Evolutionary conservation across 768 basidiomycete genomes (phyloP), one percentile per base, ranked within the genome.

Genomic region (Tricholoma bakamatsutake): DNA sequence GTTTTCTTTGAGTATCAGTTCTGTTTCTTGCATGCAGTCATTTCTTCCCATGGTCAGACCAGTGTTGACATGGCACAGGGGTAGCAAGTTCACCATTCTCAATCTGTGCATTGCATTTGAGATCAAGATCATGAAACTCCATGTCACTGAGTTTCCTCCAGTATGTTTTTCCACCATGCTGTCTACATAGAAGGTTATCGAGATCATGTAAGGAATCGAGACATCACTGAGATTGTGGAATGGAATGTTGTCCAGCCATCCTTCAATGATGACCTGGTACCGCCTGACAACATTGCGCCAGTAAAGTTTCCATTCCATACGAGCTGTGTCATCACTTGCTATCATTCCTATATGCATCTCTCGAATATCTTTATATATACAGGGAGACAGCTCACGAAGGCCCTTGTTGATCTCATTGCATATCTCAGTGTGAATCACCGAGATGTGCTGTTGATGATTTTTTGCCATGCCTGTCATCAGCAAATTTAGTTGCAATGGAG

Each of bases 241-340:
- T 24, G 21, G 21, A 24, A 24, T 24, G 21, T 24, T 24, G 21
- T 24, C 21, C 3, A 3, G 21, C 21, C 21, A 24, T 24, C 21
- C 21, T 24, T 24, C 21, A 24, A 24, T 24, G 21, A 24, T 24
- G 3, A 24, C 21, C 21, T 24, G 21, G 21, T 24, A 24, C 21
- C 47, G 27, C 30, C 31, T 15, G n/a, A 60, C 56, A 31, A 62
- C 28, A 17, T 62, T 57, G 4, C 18, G 31, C 59, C 56, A 59
- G 47, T 60, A 57, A 10, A 34, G 49, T 43, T 53, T 56, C 52
- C 50, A 62, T 46, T 60, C 46, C 59, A 62, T 57, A n/a, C 45
- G 13, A 8, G 42, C 59, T 2, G n/a, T 54, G 3, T 40, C 39
- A 43, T 50, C 37, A 35, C 48, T 33, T 12, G 50, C 53, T 24